Base-by-base conservation (phyloP, 495 filamentous ascomycete genomes). In the Aspergillus carlsbadensis region DNA sequence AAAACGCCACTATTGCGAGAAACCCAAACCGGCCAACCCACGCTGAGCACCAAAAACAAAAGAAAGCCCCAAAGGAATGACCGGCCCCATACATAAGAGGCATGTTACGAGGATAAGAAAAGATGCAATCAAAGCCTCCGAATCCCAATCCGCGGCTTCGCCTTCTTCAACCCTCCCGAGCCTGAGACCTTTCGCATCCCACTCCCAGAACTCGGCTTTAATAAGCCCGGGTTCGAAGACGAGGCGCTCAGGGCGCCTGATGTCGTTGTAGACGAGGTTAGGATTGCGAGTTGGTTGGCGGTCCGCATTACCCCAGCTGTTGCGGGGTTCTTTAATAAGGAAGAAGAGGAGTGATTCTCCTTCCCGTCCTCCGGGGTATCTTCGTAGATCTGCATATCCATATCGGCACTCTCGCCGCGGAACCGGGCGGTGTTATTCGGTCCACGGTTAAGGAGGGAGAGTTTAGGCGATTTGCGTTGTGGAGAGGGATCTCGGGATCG, bases 61-160 rank as follows among this genome's bases (percentile, higher is more conserved):
- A 20, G 40, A 17, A 43, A 43, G 40, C 10, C 10, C 40, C 40
- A 14, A 15, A 29, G 6, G 10, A 5, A 18, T 14, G 14, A n/a
- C n/a, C 20, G 14, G 21, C 2, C 21, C 6, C 20, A 18, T 1
- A 33, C 10, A 10, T 17, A 34, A 15, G 15, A 8, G 31, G 8
- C 26, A 29, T 29, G 3, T 4, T 29, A 29, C n/a, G n/a, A n/a
- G n/a, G n/a, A n/a, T n/a, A n/a, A n/a, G n/a, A n/a, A n/a, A 29
- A 29, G 26, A 29, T 29, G 26, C 44, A 48, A 60, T 70, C 53
- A 77, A 18, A 78, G 57, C 20, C 75, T 65, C 24, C 75, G 72
- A 20, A 78, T 58, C 2, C 75, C 75, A 48, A 73, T 69, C 7
- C 75, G 67, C 1, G 75, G 67, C 55, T 74, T 76, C 11, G 61